Base-by-base conservation (phyloP, 2,329 filamentous ascomycete genomes). In the Fusarium subglutinans region DNA sequence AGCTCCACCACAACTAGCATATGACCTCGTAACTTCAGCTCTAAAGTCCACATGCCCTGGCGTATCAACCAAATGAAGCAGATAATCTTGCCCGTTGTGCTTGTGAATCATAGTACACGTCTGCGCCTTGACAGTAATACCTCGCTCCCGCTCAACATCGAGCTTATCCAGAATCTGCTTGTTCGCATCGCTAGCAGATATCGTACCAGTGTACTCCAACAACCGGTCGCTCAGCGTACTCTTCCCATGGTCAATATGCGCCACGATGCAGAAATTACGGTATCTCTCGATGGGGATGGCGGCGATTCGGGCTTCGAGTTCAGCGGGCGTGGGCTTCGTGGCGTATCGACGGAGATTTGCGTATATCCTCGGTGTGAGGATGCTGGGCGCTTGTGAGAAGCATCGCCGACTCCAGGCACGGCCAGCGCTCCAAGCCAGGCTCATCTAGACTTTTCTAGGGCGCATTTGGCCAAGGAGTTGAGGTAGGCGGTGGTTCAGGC, bases 191-290 rank as follows among this genome's bases (percentile, higher is more conserved):
- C 94, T 95, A 1, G 93, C 89, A 77, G 93, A 86, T 73, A 99
- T 98, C 12, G 96, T 98, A 26, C 96, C 96, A 2, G 96, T 99
- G 73, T 97, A 87, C 86, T 99, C 96, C 71, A 99, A 89, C 61
- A 99, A 86, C 6, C 96, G 92, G 80, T 99, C 96, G 76, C 93
- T 96, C 60, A 99, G 90, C 9, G 96, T 99, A 81, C 94, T 97
- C 84, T 99, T 99, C 79, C 96, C 96, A 90, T 99, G 96, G 82
- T 99, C 96, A 81, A 99, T 97, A 82, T 99, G 96, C 15, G 96
- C 96, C 58, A 99, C 96, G 79, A 99, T 98, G 84, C 96, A 99
- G 82, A 99, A 99, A 83, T 99, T 99, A 72, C 96, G 92, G 76
- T 91, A 96, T 26, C 93, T 90, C 65, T 93, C 90, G 78, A 95